Conservation (phyloP, 805 yeast species). For the Yamadazyma sp. region DNA sequence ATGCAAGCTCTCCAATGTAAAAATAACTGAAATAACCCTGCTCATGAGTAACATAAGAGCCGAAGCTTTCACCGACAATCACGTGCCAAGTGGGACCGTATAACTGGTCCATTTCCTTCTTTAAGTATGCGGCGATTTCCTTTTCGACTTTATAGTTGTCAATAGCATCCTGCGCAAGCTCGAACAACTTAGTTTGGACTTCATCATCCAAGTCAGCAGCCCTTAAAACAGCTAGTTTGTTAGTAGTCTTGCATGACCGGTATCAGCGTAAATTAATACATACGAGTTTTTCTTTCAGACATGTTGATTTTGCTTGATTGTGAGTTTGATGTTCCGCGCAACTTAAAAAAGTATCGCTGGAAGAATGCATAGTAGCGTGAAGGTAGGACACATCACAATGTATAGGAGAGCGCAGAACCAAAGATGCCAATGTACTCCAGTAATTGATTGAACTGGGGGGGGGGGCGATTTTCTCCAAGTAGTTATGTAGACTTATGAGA, state of each 20-base stretch:
- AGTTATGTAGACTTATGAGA: too few relatives aligned
- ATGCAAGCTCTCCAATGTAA: slow-evolving; percentile 67
- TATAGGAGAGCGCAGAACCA: too few relatives aligned
- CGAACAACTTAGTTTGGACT: slow-evolving; percentile 49
- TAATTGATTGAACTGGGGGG: too few relatives aligned
- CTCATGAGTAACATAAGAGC: slow-evolving; percentile 78
- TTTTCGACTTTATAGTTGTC: slow-evolving; percentile 47
- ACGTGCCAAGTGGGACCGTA: slow-evolving; percentile 81
- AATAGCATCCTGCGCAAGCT: slow-evolving; percentile 47
- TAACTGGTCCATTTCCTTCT: slow-evolving; percentile 62
- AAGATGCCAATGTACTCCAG: too few relatives aligned
- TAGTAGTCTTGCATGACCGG: too few relatives aligned
- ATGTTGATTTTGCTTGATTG: slow-evolving; percentile 2
- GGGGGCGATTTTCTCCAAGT: too few relatives aligned
- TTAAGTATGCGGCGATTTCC: slow-evolving; percentile 65
- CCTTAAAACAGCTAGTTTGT: slow-evolving; percentile 35
- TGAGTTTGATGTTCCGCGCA: too few relatives aligned
- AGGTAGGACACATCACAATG: too few relatives aligned
- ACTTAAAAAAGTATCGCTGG: too few relatives aligned
- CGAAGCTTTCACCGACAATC: slow-evolving; percentile 76
- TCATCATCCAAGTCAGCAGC: slow-evolving; percentile 52
- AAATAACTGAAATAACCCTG: slow-evolving; percentile 70
- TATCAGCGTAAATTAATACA: neutral
- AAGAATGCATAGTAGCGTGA: too few relatives aligned
- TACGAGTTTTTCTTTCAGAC: slow-evolving; percentile 12